phyloP scores from a whole-genome alignment of 1,284 basidiomycete genomes.

The Trichosporon ovoides region DNA sequence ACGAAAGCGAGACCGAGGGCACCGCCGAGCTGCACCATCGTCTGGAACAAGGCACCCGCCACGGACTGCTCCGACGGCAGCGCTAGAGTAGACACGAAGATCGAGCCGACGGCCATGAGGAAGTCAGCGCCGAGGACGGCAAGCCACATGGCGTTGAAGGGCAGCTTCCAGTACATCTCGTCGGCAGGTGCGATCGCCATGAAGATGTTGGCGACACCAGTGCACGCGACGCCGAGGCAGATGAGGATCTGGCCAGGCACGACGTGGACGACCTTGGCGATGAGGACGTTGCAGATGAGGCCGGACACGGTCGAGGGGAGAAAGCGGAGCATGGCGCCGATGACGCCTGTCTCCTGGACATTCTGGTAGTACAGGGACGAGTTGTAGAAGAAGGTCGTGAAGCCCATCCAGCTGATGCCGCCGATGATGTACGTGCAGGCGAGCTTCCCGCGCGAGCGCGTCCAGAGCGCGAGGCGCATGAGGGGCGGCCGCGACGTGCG shows the following conservation, averaged over 20 bases:
- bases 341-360: conserved; percentile 34
- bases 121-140: conserved; percentile 73
- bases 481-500: conserved; percentile 56
- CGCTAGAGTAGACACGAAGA: conserved; percentile 70
- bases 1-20: conserved; percentile 69
- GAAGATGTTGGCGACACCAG: conserved; percentile 58
- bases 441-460: conserved; percentile 60
- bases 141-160: conserved; percentile 70
- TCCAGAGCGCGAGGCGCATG: conserved; percentile 68
- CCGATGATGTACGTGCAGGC: conserved; percentile 63
- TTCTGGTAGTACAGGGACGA: conserved; percentile 42
- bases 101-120: conserved; percentile 65
- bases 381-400: conserved; percentile 47
- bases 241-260: conserved; percentile 47
- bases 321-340: conserved; percentile 69
- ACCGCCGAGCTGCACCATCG: conserved; percentile 58
- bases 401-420: conserved; percentile 64
- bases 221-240: conserved; percentile 59
- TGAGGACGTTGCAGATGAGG: conserved; percentile 57
- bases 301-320: conserved; percentile 71
- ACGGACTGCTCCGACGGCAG: conserved; percentile 70
- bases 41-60: conserved; percentile 58
- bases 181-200: conserved; percentile 64
- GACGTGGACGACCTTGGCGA: conserved; percentile 42
- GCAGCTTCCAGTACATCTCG: conserved; percentile 69